Evolutionary conservation across 352 stramenopile genomes (phyloP).

Genomic region (Globisporangium carolinianum): DNA sequence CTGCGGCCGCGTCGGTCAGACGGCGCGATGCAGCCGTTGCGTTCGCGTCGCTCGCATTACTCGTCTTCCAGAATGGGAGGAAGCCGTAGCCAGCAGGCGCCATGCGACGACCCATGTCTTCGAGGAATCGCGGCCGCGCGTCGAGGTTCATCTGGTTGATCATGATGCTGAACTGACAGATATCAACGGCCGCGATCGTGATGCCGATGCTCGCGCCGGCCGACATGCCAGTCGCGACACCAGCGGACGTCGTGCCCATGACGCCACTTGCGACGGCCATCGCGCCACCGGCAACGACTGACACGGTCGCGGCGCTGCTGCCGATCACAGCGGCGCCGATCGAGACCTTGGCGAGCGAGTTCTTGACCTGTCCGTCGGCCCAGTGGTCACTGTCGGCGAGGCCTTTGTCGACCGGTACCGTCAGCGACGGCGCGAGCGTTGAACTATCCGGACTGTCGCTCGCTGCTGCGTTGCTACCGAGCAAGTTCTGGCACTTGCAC

Average conservation of each 20-base stretch:
- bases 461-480: conserved; percentile 14
- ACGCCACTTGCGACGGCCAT: conserved; percentile 59
- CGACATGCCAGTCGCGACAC: conserved; percentile 50
- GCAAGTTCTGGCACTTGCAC: conserved; percentile 56
- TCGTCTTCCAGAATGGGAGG: conserved; percentile 50
- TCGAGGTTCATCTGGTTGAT: conserved; percentile 83
- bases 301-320: conserved; percentile 49
- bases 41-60: conserved; percentile 9
- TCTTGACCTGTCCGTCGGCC: conserved; percentile 48
- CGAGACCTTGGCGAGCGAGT: conserved; percentile 57
- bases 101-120: conserved; percentile 76
- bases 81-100: conserved; percentile 54
- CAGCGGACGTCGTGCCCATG: conserved; percentile 43
- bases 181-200: conserved; percentile 60
- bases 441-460: conserved; percentile 11
- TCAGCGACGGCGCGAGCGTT: conserved; percentile 15
- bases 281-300: conserved; percentile 44
- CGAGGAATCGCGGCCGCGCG: conserved; percentile 56
- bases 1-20: conserved; percentile 15
- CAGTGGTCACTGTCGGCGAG: conserved; percentile 60
- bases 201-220: conserved; percentile 58
- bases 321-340: conserved; percentile 49
- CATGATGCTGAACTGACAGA: conserved; percentile 82
- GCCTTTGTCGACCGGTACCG: conserved; percentile 48
- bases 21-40: conserved; percentile 18